phyloP scores from a whole-genome alignment of 768 basidiomycete species.

The Cubamyces lactineus region DNA sequence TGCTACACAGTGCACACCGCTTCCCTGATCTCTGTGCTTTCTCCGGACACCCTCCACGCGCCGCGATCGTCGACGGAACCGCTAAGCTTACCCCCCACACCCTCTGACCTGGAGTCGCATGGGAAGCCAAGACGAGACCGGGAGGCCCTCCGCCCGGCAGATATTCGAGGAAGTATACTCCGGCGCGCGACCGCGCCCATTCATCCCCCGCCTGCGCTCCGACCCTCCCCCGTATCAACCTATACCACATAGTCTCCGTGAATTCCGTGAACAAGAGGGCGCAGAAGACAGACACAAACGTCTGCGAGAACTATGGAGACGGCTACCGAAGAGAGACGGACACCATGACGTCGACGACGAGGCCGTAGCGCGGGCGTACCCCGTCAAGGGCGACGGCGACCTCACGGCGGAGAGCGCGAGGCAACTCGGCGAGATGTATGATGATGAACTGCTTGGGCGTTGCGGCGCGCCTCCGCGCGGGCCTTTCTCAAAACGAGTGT shows the following conservation, averaged over 20 bases:
- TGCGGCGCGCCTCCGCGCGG: slow-evolving; percentile 48
- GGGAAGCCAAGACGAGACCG: slow-evolving; percentile 16
- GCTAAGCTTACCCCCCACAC: slow-evolving; percentile 9
- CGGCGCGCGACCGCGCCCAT: slow-evolving; percentile 56
- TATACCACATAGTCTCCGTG: slow-evolving; percentile 55
- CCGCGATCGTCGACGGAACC: slow-evolving; percentile 3
- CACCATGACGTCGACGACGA: slow-evolving; percentile 29
- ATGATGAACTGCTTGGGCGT: slow-evolving; percentile 69
- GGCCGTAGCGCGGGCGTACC: slow-evolving; percentile 33
- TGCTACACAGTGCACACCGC: background rate
- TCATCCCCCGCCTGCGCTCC: slow-evolving; percentile 61
- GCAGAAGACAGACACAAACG: slow-evolving; percentile 60
- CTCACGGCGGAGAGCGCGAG: slow-evolving; percentile 54
- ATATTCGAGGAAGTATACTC: slow-evolving; percentile 55
- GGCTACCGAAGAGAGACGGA: slow-evolving; percentile 45
- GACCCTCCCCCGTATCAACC: slow-evolving; percentile 48
- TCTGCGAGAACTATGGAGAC: slow-evolving; percentile 65
- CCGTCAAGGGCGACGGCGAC: slow-evolving; percentile 28
- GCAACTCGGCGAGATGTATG: slow-evolving; percentile 69
- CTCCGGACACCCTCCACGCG: slow-evolving; percentile 7
- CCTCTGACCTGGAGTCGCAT: slow-evolving; percentile 8
- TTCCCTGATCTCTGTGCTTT: slow-evolving; percentile 7
- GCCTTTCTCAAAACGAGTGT: slow-evolving; percentile 47
- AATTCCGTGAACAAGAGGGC: slow-evolving; percentile 69
- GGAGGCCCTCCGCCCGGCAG: slow-evolving; percentile 47